A percentile compares a stretch with the other conserved stretches of the same genome.
Evolutionary conservation across 345 rosid genomes (phyloP).

Genomic region (Heritiera fomes): DNA sequence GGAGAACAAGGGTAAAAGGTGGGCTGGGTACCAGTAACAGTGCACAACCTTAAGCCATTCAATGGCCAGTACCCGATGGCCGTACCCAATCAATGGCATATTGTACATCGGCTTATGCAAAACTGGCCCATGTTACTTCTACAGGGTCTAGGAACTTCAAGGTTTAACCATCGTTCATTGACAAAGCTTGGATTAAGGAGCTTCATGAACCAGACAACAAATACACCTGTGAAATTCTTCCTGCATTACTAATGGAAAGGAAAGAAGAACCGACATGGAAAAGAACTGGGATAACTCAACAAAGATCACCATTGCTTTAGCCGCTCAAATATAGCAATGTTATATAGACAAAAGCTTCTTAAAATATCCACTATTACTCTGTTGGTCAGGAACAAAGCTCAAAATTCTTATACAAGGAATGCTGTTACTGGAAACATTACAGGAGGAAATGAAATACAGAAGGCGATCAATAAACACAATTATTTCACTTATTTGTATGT

Average conservation of each 20-base stretch:
- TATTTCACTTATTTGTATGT: not conserved
- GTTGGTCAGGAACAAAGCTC: not conserved
- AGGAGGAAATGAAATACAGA: not conserved
- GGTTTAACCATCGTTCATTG: not conserved
- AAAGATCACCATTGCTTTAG: conserved; percentile 7
- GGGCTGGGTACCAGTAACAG: not conserved
- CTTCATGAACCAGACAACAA: conserved; percentile 4
- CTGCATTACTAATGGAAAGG: not conserved
- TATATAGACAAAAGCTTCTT: no score
- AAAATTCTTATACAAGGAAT: not conserved
- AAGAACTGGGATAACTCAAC: not conserved
- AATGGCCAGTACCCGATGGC: not conserved
- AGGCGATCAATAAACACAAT: not conserved
- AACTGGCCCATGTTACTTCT: not conserved
- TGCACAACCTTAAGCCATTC: not conserved
- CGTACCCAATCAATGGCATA: not conserved
- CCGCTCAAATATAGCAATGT: not conserved
- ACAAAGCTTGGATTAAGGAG: not conserved
- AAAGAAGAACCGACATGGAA: not conserved
- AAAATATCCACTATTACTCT: not conserved
- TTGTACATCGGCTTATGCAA: not conserved
- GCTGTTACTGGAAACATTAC: not conserved
- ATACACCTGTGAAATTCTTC: conserved; percentile 3
- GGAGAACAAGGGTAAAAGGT: not conserved
- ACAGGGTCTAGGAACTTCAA: not conserved